Evolutionary conservation across 1,139 yeast genomes (phyloP).

Genomic region (Suhomyces kunorum): DNA sequence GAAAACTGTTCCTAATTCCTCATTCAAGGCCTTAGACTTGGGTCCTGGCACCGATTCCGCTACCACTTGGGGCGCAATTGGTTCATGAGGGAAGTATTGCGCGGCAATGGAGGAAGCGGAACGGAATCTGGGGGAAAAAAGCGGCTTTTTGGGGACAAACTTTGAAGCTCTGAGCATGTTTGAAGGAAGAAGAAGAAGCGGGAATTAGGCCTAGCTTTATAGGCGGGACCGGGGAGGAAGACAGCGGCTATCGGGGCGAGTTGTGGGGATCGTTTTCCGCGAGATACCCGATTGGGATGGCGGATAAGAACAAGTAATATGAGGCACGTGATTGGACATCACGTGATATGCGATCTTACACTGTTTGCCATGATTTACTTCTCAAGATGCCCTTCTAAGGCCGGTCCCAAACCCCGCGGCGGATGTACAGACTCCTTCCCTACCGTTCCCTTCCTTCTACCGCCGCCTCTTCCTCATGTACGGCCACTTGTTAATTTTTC

Average conservation of each 20-base stretch:
- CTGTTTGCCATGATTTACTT: no score
- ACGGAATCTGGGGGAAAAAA: not conserved
- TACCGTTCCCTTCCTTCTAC: not conserved
- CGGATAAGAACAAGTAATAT: no score
- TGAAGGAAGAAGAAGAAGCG: not conserved
- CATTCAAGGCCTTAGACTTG: constrained; percentile 45
- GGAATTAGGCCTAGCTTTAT: not conserved
- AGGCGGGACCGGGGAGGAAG: not conserved
- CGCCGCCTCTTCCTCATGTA: no score
- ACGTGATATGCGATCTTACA: no score
- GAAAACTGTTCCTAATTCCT: constrained; percentile 54
- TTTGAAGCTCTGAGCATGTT: constrained; percentile 7
- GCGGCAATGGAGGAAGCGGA: constrained; percentile 20
- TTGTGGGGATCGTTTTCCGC: constrained; percentile 9
- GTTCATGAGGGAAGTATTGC: constrained; percentile 53
- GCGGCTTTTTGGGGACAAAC: not conserved
- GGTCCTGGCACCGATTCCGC: constrained; percentile 64
- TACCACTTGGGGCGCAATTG: constrained; percentile 49
- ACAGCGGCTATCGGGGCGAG: not conserved
- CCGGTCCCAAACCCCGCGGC: no score
- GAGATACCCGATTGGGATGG: not conserved
- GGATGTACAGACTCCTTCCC: not conserved
- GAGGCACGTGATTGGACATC: no score
- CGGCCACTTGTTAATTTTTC: no score
- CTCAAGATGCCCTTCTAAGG: no score